Evolutionary conservation across 2,329 filamentous ascomycete genomes (phyloP).

Genomic region (Aspergillus sp.): DNA sequence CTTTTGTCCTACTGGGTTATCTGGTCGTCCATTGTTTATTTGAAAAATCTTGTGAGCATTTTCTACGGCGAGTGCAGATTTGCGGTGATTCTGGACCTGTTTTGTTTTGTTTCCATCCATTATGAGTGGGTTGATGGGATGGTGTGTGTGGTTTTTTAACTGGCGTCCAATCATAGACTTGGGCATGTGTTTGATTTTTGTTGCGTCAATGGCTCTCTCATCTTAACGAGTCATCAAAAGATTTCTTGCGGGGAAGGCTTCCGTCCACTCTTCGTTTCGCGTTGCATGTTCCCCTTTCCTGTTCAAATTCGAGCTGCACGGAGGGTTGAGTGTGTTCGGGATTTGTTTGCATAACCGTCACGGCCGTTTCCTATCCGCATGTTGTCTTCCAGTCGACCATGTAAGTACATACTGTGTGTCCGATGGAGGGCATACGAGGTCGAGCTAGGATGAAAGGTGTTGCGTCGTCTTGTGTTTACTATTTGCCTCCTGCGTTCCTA

Average conservation of each 20-base stretch:
- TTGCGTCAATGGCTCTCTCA: conserved; percentile 21
- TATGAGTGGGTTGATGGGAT: conserved; percentile 39
- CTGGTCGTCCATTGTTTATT: conserved; percentile 17
- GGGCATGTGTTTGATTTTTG: conserved; percentile 39
- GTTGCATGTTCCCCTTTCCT: conserved; percentile 17
- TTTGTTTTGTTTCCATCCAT: conserved; percentile 31
- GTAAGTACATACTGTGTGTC: conserved; percentile 26
- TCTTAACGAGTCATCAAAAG: conserved; percentile 29
- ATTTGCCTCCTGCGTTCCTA: conserved; percentile 6
- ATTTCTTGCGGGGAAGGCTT: conserved; percentile 25
- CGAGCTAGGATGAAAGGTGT: conserved; percentile 19
- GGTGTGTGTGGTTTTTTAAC: conserved; percentile 39
- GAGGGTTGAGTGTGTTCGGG: conserved; percentile 16
- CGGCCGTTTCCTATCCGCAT: conserved; percentile 21
- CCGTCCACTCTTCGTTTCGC: conserved; percentile 23
- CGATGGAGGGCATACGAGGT: conserved; percentile 22
- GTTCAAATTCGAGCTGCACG: conserved; percentile 16
- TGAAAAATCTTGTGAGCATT: conserved; percentile 29
- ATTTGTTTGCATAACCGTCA: conserved; percentile 23
- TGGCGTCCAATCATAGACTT: conserved; percentile 47
- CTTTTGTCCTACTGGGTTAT: conserved; percentile 15
- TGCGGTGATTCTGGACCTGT: conserved; percentile 31
- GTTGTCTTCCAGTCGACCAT: conserved; percentile 21
- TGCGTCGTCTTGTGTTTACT: conserved; percentile 10
- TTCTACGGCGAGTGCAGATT: conserved; percentile 35